These are phyloP conservation scores for Fagus crenata DNA, from an alignment of 306 rosid species.

Conservation along the genomic window DNA sequence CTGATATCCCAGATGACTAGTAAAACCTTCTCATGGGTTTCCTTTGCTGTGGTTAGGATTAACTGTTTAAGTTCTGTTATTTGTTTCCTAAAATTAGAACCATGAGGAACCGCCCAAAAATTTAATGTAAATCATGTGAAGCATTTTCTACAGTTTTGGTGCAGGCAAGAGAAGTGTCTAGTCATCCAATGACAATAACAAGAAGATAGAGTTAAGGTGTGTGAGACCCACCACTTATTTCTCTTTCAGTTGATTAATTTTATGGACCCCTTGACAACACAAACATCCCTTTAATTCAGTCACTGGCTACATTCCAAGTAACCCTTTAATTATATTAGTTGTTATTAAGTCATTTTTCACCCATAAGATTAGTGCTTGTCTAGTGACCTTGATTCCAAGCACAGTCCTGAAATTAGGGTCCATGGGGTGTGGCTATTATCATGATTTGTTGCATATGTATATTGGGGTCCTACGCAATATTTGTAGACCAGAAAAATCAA, in stretches of 20 bases:
- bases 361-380: conserved; percentile 47
- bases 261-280: conserved; percentile 41
- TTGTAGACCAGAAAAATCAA: conserved; percentile 24
- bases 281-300: conserved; percentile 39
- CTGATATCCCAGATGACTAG: not conserved
- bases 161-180: conserved; percentile 42
- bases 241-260: conserved; percentile 31
- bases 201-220: conserved; percentile 34
- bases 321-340: conserved; percentile 36
- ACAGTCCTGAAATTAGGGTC: conserved; percentile 40
- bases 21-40: not conserved
- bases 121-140: conserved; percentile 12
- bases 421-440: conserved; percentile 33
- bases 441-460: conserved; percentile 13
- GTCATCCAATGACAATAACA: conserved; percentile 42
- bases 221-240: conserved; percentile 43
- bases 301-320: conserved; percentile 40
- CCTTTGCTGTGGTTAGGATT: not conserved
- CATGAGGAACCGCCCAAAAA: conserved; percentile 18
- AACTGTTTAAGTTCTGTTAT: not conserved
- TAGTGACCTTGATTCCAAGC: conserved; percentile 35
- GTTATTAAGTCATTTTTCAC: conserved; percentile 44
- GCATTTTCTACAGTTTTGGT: conserved; percentile 30
- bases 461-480: conserved; percentile 27
- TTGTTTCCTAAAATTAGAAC: not conserved